These are phyloP conservation scores for Mortierella sp. DNA, from an alignment of 371 early-diverging fungal species.

Conservation along the genomic window DNA sequence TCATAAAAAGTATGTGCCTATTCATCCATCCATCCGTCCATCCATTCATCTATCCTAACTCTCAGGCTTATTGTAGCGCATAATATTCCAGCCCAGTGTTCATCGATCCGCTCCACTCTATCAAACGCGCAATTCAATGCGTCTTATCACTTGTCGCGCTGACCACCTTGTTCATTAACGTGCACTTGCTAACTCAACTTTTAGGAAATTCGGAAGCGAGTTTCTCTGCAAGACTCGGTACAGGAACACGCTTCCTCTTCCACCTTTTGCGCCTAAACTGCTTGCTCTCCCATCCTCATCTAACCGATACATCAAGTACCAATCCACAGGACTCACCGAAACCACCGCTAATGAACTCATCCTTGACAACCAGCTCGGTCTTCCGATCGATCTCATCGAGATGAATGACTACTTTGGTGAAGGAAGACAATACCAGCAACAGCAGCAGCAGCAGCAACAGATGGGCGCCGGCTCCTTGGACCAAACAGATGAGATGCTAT, in stretches of 20 bases:
- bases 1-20: constrained; percentile 21
- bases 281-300: constrained; percentile 67
- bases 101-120: no score
- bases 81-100: no score
- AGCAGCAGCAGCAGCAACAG: constrained; percentile 6
- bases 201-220: constrained; percentile 75
- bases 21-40: no score
- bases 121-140: no score
- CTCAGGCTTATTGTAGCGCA: no score
- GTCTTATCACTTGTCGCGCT: no score
- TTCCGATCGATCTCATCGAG: constrained; percentile 75
- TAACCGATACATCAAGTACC: constrained; percentile 71
- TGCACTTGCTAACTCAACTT: no score
- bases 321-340: constrained; percentile 70
- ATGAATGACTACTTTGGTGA: constrained; percentile 63
- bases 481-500: constrained; percentile 33
- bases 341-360: constrained; percentile 69
- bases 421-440: constrained; percentile 13
- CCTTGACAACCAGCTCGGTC: constrained; percentile 74
- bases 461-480: constrained; percentile 30
- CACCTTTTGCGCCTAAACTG: constrained; percentile 89
- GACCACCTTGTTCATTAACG: no score
- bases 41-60: no score
- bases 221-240: constrained; percentile 83
- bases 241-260: constrained; percentile 79